phyloP scores from a whole-genome alignment of 768 basidiomycete species.

The Pleurotus tuber-regium region DNA sequence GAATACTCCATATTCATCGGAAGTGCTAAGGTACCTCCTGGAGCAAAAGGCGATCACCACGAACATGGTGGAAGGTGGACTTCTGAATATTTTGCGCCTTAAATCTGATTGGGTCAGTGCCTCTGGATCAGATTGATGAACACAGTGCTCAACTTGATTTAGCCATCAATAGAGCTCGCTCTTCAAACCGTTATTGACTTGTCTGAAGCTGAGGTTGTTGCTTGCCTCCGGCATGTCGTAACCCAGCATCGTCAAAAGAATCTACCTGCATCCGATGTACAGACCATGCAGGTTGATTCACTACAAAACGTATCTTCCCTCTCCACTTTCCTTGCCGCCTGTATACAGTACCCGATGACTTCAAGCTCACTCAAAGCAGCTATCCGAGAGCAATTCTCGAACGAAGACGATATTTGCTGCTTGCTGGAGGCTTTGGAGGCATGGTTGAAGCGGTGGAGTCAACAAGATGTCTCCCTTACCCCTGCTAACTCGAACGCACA shows the following conservation, averaged over 20 bases:
- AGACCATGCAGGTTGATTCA: slow-evolving; percentile 39
- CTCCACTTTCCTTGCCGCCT: slow-evolving; percentile 32
- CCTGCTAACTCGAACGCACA: no score
- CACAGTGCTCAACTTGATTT: background rate
- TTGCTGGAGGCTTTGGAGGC: slow-evolving; percentile 45
- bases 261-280: slow-evolving; percentile 22
- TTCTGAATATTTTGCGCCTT: slow-evolving; percentile 50
- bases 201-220: slow-evolving; percentile 61
- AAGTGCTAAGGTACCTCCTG: slow-evolving; percentile 57
- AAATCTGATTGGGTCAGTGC: slow-evolving; percentile 67
- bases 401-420: slow-evolving; percentile 45
- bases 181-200: slow-evolving; percentile 59
- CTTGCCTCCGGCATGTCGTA: slow-evolving; percentile 44
- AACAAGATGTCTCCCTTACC: slow-evolving; percentile 31
- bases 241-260: slow-evolving; percentile 28
- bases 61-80: slow-evolving; percentile 59
- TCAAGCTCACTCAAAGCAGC: slow-evolving; percentile 44
- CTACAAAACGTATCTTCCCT: slow-evolving; percentile 25
- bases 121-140: background rate
- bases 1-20: slow-evolving; percentile 48
- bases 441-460: slow-evolving; percentile 44
- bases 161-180: slow-evolving; percentile 49
- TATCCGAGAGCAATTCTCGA: slow-evolving; percentile 45
- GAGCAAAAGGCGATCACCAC: slow-evolving; percentile 52
- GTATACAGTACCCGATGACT: slow-evolving; percentile 37